These are phyloP conservation scores for Tuber calosporum DNA, from an alignment of 495 filamentous ascomycete species.

Conservation along the genomic window DNA sequence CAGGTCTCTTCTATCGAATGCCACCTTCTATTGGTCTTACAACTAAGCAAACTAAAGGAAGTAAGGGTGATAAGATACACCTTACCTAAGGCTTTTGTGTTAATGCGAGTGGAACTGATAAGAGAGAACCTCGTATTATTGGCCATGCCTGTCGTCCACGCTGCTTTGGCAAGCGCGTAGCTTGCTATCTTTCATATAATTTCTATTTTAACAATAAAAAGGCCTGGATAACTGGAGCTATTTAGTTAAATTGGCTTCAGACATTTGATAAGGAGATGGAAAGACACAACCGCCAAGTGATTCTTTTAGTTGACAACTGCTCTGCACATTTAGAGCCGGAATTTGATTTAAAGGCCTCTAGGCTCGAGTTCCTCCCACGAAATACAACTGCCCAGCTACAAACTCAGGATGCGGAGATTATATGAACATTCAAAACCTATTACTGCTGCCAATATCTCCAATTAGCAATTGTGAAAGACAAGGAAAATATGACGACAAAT, in stretches of 20 bases:
- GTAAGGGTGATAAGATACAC: slow-evolving; percentile 33
- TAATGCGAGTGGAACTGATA: slow-evolving; percentile 34
- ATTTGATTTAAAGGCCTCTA: too few species aligned
- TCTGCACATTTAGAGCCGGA: too few species aligned
- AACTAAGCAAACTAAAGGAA: slow-evolving; percentile 8
- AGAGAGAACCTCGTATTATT: slow-evolving; percentile 38
- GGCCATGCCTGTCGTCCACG: slow-evolving; percentile 34
- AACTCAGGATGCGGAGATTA: too few species aligned
- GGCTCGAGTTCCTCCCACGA: too few species aligned
- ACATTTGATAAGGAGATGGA: slow-evolving; percentile 41
- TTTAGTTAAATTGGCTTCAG: slow-evolving; percentile 39
- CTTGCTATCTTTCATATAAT: slow-evolving; percentile 25
- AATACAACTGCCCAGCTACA: too few species aligned
- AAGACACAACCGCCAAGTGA: slow-evolving; percentile 30
- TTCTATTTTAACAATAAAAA: slow-evolving; percentile 37
- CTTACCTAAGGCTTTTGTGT: slow-evolving; percentile 34
- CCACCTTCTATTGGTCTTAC: slow-evolving; percentile 31
- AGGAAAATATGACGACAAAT: slow-evolving; percentile 16
- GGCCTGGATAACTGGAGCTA: slow-evolving; percentile 40
- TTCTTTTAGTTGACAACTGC: too few species aligned
- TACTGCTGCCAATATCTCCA: too few species aligned
- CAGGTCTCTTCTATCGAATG: slow-evolving; percentile 39
- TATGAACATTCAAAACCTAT: too few species aligned
- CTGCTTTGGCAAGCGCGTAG: slow-evolving; percentile 26
- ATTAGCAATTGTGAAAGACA: slow-evolving; percentile 13